Base-by-base conservation (phyloP, 2,329 filamentous ascomycete species). In the Dactylellina parvicollis region DNA sequence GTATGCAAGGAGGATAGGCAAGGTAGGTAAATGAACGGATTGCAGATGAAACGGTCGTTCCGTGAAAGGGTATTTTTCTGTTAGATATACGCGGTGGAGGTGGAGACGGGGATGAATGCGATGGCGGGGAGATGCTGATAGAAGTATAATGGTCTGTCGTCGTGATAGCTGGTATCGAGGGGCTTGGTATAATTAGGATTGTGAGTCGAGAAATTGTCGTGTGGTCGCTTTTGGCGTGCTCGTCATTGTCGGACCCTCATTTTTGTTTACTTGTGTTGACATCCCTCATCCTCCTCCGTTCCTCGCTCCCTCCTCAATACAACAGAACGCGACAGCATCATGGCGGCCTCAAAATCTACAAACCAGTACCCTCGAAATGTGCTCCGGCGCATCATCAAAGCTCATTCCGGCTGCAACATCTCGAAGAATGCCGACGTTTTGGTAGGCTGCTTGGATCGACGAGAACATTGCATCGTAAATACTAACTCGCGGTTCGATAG, bases 311-410 rank as follows among this genome's bases (percentile, higher is more conserved):
- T 26, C 28, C 12, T 12, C 34, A n/a, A 8, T 22, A 28, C 26
- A n/a, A 50, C 47, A 3, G n/a, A 7, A 12, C 36, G 36, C 52
- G 20, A 42, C 52, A 40, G 10, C 18, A 42, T 24, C 14, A 67
- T 49, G 16, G 12, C 44, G 7, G 64, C 71, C 50, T 38, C 71
- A 8, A 74, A 69, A 30, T 64, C 71, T 12, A 74, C 74, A 47
- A 94, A 92, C 77, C 84, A 91, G 12, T 96, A 96, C 78, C 92
- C 92, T 9, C 89, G 92, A 75, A 88, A 87, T 16, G 95, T 91
- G 0, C 85, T 96, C 77, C 95, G 92, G 81, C 93, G 92, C 81
- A 94, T 96, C 72, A 85, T 96, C 78, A 96, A 96, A 82, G 92
- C 92, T 16, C 92, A 96, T 80, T 90, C 92, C 7, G 90, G 91